Base-by-base conservation (phyloP, 257 asterid genomes). In the Eucommia ulmoides region DNA sequence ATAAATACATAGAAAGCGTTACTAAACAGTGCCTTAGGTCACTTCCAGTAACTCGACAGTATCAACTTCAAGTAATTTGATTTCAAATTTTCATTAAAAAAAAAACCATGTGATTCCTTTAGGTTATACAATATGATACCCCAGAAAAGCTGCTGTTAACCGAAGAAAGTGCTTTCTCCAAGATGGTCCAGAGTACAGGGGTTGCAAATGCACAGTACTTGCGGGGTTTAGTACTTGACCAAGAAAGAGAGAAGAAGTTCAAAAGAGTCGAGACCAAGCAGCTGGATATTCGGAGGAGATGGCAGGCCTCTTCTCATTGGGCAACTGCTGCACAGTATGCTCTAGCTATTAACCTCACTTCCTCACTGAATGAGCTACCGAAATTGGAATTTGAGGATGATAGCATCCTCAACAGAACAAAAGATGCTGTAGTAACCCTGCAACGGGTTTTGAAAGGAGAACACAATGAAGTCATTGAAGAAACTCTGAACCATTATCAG, bases 131-230 rank as follows among this genome's bases (percentile, higher is more conserved):
- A 70, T 91, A 70, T 49, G 93, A 79, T 50, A 67, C 83, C 8
- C 98, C 98, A 1, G 81, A 86, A 56, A 62, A 62, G 20, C 73
- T 91, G 52, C 76, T 91, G 59, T 75, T 56, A 56, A 78, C 60
- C 25, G 83, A 76, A 67, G 84, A 66, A 23, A 81, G 95, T 50
- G 85, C 94, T 9, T 91, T 91, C 73, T 91, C 96, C 11, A 86
- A 74, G 74, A 91, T 91, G 98, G 96, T 85, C 50, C 93, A 75
- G 33, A 91, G 98, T 66, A 91, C 98, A 1, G 98, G 98, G 22
- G 74, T 81, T 47, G 93, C 98, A 54, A 91, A 91, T 49, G 93
- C 96, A 11, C 76, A 86, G 63, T 91, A 91, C 61, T 70, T 91
- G 7, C 94, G 83, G 54, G 62, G 93, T 61, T 62, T 89, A 42